Base-by-base conservation (phyloP, 495 filamentous ascomycete genomes). In the Penicillium dipodomyicola region DNA sequence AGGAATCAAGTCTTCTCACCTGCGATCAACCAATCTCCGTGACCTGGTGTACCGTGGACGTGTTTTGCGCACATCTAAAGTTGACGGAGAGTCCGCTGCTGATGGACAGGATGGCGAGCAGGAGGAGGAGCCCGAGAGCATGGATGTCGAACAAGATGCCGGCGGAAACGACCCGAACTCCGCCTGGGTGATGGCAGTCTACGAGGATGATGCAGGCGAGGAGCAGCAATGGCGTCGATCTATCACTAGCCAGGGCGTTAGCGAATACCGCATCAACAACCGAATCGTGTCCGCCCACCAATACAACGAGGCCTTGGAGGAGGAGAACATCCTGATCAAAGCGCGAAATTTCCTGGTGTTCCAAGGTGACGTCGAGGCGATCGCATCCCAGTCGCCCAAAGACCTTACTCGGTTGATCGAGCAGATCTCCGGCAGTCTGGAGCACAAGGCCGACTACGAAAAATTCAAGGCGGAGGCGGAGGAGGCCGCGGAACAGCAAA, bases 141-240 rank as follows among this genome's bases (percentile, higher is more conserved):
- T 57, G 56, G 59, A 69, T 60, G 55, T 50, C n/a, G 71, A 77
- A 15, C 78, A 82, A 58, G 77, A 80, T 39, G 77, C 80, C 32
- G 77, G 77, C 35, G 73, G 76, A 48, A 81, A 83, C 60, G 93
- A 97, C 60, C 95, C 94, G 1, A 90, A 89, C 63, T 91, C 87
- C 7, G 94, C 94, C 4, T 99, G 92, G 93, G 94, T 99, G 4
- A 97, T 96, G 92, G 94, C 94, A 8, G 92, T 97, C 33, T 99
- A 97, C 72, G 92, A 97, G 68, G 94, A 99, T 62, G 94, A 97
- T 71, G 92, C 91, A 2, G 93, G 92, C 33, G 92, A 97, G 57
- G 90, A 96, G 71, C 91, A 96, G 62, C 82, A 86, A 65, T 99
- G 94, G 94, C 96, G 96, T 72, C 89, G 94, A 44, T 85, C 85